Evolutionary conservation across 2,329 filamentous ascomycete species (phyloP), one percentile per base, ranked within the genome.

Genomic region (Fusarium miscanthi): DNA sequence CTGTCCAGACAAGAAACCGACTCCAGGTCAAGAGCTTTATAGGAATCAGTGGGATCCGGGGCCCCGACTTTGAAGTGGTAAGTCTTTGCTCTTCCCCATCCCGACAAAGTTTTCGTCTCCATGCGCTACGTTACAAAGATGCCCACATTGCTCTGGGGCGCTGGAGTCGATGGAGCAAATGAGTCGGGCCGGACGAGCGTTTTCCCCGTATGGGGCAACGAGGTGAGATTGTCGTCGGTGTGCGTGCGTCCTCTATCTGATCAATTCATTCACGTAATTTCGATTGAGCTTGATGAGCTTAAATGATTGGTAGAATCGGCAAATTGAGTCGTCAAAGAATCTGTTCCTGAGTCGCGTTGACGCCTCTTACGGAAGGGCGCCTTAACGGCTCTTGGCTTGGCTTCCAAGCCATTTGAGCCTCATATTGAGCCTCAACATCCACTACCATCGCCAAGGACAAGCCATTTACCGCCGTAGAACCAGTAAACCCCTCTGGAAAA

Each of bases 131-230:
- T 52, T 67, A 31, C 64, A 42, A 53, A 30, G 31, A 66, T 52
- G 48, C 19, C 64, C 64, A 66, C 64, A 59, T 61, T 59, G 37
- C 33, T 66, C 63, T 66, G 63, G 62, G 59, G 48, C 62, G 30
- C 40, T 54, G 46, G 33, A 63, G 38, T 42, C 40, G 19, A 66
- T 60, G 64, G 62, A 51, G 62, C 64, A 59, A 25, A 48, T 66
- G 64, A 66, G 14, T 66, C 64, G 64, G 64, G 52, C 64, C 64
- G 64, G 64, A 60, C 62, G 62, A 66, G 64, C 45, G 62, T 66
- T 66, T 66, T 66, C 64, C 64, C 64, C 62, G 35, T 60, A 66
- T 41, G 63, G 52, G 52, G 52, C 40, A 52, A 13, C n/a, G 30
- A 59, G 23, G 27, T 60, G 46, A 51, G 30, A 66, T 60, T 31